These are phyloP conservation scores for Dendrothele bispora DNA, from an alignment of 768 basidiomycete genomes.

Conservation along the genomic window DNA sequence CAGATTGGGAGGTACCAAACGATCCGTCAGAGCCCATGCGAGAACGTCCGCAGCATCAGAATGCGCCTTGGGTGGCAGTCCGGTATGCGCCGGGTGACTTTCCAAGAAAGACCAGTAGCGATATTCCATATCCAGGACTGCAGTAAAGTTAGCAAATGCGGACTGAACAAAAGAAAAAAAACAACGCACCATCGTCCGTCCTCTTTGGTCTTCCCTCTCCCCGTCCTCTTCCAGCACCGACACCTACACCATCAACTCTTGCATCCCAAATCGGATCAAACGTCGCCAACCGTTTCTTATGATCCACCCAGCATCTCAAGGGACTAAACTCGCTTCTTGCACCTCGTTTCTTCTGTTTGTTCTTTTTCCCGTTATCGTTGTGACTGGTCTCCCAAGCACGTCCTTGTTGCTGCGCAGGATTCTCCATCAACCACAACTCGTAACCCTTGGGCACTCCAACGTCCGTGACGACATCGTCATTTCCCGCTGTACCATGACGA, in stretches of 20 bases:
- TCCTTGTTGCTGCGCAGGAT: no score
- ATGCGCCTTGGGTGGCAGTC: constrained; percentile 54
- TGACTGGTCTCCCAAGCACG: constrained; percentile 33
- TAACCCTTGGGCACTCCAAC: no score
- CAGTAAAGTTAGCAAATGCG: constrained; percentile 1
- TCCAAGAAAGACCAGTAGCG: constrained; percentile 84
- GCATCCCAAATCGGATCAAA: constrained; percentile 38
- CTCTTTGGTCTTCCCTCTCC: constrained; percentile 19
- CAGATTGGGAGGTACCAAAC: constrained; percentile 68
- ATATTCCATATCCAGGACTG: constrained; percentile 75
- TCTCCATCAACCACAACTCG: constrained; percentile 69
- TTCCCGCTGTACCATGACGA: not conserved
- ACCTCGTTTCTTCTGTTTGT: constrained; percentile 24
- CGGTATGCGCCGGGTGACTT: constrained; percentile 70
- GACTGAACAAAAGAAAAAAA: not conserved
- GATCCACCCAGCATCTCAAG: constrained; percentile 64
- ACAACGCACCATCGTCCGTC: constrained; percentile 45
- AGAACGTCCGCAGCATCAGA: constrained; percentile 73
- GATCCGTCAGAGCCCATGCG: constrained; percentile 86
- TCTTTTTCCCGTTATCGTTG: constrained; percentile 13
- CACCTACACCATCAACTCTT: constrained; percentile 28
- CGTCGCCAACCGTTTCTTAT: constrained; percentile 53
- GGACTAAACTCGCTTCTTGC: constrained; percentile 21
- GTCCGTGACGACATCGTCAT: no score
- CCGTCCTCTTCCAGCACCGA: no score